Base-by-base conservation (phyloP, 1,139 yeast genomes). In the Ashbya aceris region DNA sequence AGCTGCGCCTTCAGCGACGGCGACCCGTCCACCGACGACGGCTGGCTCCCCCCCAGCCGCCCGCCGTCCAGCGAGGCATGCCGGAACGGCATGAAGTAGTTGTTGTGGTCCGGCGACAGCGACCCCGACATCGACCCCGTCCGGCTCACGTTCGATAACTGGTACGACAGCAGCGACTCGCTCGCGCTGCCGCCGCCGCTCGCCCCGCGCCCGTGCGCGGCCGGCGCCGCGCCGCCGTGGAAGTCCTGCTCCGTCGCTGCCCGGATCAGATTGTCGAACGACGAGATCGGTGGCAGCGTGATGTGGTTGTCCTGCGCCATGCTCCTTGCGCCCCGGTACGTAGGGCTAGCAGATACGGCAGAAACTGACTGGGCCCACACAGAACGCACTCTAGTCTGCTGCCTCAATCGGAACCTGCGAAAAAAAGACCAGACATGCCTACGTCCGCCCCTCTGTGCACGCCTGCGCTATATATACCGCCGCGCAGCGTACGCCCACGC, bases 251-350 rank as follows among this genome's bases (percentile, higher is more conserved):
- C 43, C 29, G 49, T 51, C 4, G 51, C 50, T 34, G 51, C 51
- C 31, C 40, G 39, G 26, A 50, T 47, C 23, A 52, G 42, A 38
- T 44, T 44, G 33, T 54, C 58, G 41, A 55, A 55, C 4, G 60
- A 55, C 8, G 60, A 55, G 12, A 55, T 55, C 7, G 60, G 60
- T 23, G 60, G 60, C 39, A 55, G 44, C 2, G 53, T 47, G 20
- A 55, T 48, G n/a, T 23, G 27, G 29, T 14, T 34, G 27, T 34
- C 37, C 29, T 20, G 27, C 29, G 29, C 14, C 29, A 34, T 23
- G n/a, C 35, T 32, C 12, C 17, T 29, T 29, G 31, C 11, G 23
- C 23, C 23, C 23, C 23, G 23, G 23, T 17, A 17, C 23, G 23
- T 17, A 17, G 23, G 23, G 23, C 23, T 17, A 17, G 23, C 23